Conservation (phyloP, 2,329 filamentous ascomycete genomes). For the Fusarium subtropicale region DNA sequence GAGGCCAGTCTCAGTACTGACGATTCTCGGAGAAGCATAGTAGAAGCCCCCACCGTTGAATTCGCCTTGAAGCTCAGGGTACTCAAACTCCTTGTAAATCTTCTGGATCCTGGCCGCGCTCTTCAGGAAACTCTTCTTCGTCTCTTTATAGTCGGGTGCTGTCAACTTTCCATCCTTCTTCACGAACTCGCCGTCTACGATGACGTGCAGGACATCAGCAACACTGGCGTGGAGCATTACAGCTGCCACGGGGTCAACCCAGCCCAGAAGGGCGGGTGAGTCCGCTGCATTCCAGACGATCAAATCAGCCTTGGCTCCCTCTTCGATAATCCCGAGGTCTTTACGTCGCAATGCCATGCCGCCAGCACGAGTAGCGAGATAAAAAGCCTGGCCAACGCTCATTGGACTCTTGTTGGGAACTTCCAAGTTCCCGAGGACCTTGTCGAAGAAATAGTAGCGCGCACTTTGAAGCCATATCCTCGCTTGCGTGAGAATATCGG, state of each 20-base stretch:
- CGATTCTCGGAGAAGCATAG: neutral
- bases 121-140: constrained; percentile 50
- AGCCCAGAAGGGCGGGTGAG: constrained; percentile 63
- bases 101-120: constrained; percentile 52
- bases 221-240: constrained; percentile 66
- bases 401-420: constrained; percentile 63
- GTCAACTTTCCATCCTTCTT: constrained; percentile 59
- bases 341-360: constrained; percentile 62
- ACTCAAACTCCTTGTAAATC: constrained; percentile 41
- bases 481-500: constrained; percentile 64
- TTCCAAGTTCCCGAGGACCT: constrained; percentile 55
- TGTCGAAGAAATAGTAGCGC: constrained; percentile 54
- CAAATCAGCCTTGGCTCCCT: constrained; percentile 66
- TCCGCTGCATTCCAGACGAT: constrained; percentile 63
- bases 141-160: constrained; percentile 44
- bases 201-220: constrained; percentile 63
- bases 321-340: constrained; percentile 62
- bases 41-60: constrained; percentile 31
- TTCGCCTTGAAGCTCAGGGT: constrained; percentile 44
- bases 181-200: constrained; percentile 53
- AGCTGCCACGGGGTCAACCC: constrained; percentile 66
- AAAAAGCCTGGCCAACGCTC: constrained; percentile 65
- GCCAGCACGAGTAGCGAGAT: constrained; percentile 64
- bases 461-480: constrained; percentile 64
- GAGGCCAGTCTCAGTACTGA: constrained; percentile 1